Percentiles rank a stretch among this genome's conserved stretches.
Evolutionary conservation across 176 grass and related monocot genomes (phyloP).

Genomic region (Hordeum marinum): DNA sequence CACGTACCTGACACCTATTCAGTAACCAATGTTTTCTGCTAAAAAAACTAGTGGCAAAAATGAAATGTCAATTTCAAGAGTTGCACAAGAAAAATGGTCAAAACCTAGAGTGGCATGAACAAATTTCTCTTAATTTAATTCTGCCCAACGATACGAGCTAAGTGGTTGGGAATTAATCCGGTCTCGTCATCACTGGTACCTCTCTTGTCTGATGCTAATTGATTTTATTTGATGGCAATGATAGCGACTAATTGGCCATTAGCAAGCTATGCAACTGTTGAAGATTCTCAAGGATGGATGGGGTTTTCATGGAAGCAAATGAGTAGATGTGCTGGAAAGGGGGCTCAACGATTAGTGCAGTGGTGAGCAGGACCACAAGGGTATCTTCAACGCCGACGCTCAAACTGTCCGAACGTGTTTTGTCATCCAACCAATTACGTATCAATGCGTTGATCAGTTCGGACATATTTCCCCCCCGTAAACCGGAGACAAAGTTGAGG

Average conservation of each 20-base stretch:
- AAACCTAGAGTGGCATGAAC: too few species aligned
- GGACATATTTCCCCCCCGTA: too few species aligned
- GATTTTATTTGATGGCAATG: conserved; percentile 29
- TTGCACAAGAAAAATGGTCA: not conserved
- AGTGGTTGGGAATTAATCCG: conserved; percentile 13
- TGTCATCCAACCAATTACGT: too few species aligned
- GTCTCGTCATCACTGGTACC: not conserved
- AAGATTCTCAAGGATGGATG: conserved; percentile 36
- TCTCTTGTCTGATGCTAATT: conserved; percentile 32
- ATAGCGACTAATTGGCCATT: conserved; percentile 50
- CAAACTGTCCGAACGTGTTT: too few species aligned
- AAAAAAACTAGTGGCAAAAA: too few species aligned
- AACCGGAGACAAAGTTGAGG: too few species aligned
- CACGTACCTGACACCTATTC: not conserved
- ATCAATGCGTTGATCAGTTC: too few species aligned
- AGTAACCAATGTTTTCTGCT: not conserved
- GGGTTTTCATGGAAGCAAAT: conserved; percentile 38
- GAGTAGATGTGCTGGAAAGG: conserved; percentile 45
- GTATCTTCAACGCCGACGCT: too few species aligned
- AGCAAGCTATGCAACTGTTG: conserved; percentile 5
- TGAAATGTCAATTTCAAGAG: too few species aligned
- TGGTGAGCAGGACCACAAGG: not conserved
- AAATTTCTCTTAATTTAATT: too few species aligned
- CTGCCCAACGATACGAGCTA: not conserved
- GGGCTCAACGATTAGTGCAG: not conserved